Evolutionary conservation across 2,329 filamentous ascomycete genomes (phyloP).

Genomic region (Raffaelea albimanens): DNA sequence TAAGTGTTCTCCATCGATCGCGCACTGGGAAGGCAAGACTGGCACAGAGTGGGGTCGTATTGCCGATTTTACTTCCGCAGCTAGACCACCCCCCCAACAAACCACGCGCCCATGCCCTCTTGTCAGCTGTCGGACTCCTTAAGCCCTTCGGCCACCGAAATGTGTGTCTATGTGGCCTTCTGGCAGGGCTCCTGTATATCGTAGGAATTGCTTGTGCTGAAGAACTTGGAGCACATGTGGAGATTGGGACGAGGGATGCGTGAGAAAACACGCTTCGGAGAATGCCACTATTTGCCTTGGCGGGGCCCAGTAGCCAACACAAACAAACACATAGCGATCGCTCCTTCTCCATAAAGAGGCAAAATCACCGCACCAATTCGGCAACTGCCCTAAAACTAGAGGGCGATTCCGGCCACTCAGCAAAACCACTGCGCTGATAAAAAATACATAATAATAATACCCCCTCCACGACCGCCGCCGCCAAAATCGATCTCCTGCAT

Average conservation of each 20-base stretch:
- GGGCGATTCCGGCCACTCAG: conserved; percentile 11
- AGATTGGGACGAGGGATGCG: neutral
- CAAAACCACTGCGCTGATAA: conserved; percentile 1
- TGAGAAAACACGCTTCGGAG: neutral
- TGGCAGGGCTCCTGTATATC: no score
- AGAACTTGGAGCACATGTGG: no score
- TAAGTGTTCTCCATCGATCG: no score
- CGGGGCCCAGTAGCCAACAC: conserved; percentile 7
- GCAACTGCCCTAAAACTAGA: conserved; percentile 10
- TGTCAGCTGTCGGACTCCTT: no score
- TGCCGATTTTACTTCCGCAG: no score
- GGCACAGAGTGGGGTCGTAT: no score
- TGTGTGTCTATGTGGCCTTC: no score
- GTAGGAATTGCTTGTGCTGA: no score
- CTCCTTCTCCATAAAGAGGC: conserved; percentile 3
- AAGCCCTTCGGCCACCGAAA: no score
- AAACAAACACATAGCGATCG: neutral
- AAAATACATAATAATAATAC: conserved; percentile 13
- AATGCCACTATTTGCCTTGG: conserved; percentile 8
- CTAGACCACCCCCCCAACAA: no score
- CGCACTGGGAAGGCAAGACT: no score
- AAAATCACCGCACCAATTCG: conserved; percentile 12
- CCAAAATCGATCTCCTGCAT: conserved; percentile 6
- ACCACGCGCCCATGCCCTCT: no score
- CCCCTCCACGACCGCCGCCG: conserved; percentile 8